Base-by-base conservation (phyloP, 2,329 filamentous ascomycete genomes). In the Epichloe amarillans region DNA sequence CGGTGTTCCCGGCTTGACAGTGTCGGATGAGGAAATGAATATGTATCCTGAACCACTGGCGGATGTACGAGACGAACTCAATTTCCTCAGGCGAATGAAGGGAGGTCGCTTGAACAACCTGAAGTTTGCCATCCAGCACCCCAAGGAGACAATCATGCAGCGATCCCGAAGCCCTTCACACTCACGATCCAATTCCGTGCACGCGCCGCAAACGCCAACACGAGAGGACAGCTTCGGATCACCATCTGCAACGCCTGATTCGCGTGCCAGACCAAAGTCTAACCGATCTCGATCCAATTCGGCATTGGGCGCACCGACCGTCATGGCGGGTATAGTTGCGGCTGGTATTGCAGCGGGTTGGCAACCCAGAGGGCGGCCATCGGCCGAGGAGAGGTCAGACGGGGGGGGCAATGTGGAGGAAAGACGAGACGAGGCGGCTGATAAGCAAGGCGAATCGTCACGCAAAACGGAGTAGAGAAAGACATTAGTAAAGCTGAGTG, bases 311-410 rank as follows among this genome's bases (percentile, higher is more conserved):
- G 83, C 85, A 2, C 82, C 84, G 2, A 82, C 83, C 7, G 85
- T 88, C 54, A 89, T 89, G 86, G 84, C 86, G n/a, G 86, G 86
- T 54, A 83, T 90, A 52, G 80, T 90, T 47, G 86, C 85, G 8
- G 86, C 84, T 42, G 84, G 83, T 60, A 79, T 90, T 36, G 85
- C 81, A 36, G 84, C 82, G 14, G 84, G 83, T 33, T 90, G 85
- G 85, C 86, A 84, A 46, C 86, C 86, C 1, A 76, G 82, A 50
- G 82, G 83, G 53, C 69, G 77, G 41, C 58, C 56, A 39, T 61
- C 62, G 19, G 58, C 60, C 3, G 60, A 60, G 37, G 60, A 61
- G 36, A 56, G 58, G 14, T 52, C 56, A 11, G 59, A 56, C 23
- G 51, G 47, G 33, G 33, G 40, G 33, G 33, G 40, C 30, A 47